Evolutionary conservation across 768 basidiomycete species (phyloP), one percentile per base, ranked within the genome.

Genomic region (Cystofilobasidium capitatum): DNA sequence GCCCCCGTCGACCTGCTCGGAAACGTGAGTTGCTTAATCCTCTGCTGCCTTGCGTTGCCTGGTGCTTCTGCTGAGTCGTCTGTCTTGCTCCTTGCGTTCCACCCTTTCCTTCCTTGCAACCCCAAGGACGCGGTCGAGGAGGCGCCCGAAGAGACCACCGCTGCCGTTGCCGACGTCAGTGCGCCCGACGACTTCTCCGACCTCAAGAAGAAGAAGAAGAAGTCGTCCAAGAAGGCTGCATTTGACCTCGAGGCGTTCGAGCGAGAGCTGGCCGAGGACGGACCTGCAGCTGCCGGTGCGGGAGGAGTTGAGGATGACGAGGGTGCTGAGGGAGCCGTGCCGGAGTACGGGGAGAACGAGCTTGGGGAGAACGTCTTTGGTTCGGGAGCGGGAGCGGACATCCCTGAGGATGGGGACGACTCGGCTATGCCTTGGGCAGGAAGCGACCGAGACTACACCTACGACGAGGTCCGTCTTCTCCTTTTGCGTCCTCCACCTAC

Each of bases 401-500:
- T 51, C 13, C 73, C 71, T 13, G 73, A 72, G 35, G 75, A 76
- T 60, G 66, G 37, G 39, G 51, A 63, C 61, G 59, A 68, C 59
- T 49, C 66, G 37, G 51, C 29, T 31, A 70, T 70, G 64, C 33
- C 89, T 54, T 99, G 94, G 94, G 82, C 96, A 31, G 84, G 84
- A 75, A 89, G 86, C 71, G 93, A 97, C 77, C 84, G 94, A 51
- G 94, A 98, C 78, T 96, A 97, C 76, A 88, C 85, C n/a, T 99
- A 98, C 76, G 84, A 83, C 63, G 94, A 99, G 83, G 92, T 88
- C 44, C 58, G 82, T 72, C 14, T n/a, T 7, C 5, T 17, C 36
- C 40, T 14, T n/a, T n/a, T n/a, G 8, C 61, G 13, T 14, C 17
- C 39, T 55, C 49, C 51, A 33, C 31, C 35, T 58, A 42, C 31